These are phyloP conservation scores for Fomitopsis pulvina DNA, from an alignment of 768 basidiomycete genomes.

Conservation along the genomic window DNA sequence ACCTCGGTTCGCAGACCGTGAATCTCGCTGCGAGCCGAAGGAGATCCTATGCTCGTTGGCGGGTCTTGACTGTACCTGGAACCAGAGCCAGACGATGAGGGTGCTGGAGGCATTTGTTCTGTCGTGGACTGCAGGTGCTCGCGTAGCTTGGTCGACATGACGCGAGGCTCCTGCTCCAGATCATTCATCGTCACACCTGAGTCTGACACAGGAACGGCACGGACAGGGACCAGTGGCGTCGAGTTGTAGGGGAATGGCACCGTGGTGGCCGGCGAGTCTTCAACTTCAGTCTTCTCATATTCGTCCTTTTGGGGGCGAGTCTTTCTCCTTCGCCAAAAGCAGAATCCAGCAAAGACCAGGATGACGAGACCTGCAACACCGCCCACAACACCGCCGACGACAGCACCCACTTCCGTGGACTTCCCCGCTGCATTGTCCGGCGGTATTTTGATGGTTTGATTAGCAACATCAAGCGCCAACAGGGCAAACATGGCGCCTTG, in stretches of 20 bases:
- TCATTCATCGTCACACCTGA: neutral
- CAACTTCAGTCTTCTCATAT: neutral
- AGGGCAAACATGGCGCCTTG: slow-evolving; percentile 7
- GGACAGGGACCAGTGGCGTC: neutral
- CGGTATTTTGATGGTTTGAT: neutral
- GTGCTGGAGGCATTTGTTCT: neutral
- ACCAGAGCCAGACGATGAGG: neutral
- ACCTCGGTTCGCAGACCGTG: slow-evolving; percentile 23
- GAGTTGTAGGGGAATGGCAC: slow-evolving; percentile 1
- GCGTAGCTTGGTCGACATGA: neutral
- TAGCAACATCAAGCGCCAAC: slow-evolving; percentile 1
- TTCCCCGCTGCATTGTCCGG: neutral
- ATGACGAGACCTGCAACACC: neutral
- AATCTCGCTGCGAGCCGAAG: slow-evolving; percentile 15
- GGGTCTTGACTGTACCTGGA: neutral
- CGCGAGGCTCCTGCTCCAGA: neutral
- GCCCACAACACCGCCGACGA: slow-evolving; percentile 6
- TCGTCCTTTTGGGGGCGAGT: no score
- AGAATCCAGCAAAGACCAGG: neutral
- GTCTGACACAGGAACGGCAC: neutral
- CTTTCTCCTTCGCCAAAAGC: neutral
- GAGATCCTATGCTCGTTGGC: neutral
- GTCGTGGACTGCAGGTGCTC: neutral
- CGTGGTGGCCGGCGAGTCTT: neutral
- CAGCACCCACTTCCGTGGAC: neutral